A percentile compares a stretch with the other conserved stretches of the same genome.
These are phyloP conservation scores for Skeletonema grethae DNA, from an alignment of 108 stramenopile species.

Conservation along the genomic window DNA sequence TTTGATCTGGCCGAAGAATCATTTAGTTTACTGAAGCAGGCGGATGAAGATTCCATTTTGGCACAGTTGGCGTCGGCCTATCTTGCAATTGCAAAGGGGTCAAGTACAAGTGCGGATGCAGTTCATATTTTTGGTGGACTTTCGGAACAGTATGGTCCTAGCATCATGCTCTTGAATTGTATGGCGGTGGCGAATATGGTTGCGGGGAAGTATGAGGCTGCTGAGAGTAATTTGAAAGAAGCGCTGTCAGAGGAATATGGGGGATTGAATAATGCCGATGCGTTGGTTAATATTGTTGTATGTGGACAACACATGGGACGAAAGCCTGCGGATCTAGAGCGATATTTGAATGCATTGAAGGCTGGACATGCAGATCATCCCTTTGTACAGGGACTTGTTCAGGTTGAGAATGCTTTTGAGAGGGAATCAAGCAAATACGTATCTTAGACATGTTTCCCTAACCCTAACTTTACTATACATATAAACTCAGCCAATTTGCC, in stretches of 20 bases:
- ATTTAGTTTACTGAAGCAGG: conserved; percentile 67
- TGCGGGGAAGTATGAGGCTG: conserved; percentile 82
- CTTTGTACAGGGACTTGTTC: conserved; percentile 67
- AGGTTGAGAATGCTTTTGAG: conserved; percentile 83
- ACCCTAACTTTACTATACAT: not conserved
- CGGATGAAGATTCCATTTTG: conserved; percentile 95
- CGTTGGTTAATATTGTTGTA: conserved; percentile 91
- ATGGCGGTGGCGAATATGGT: conserved; percentile 90
- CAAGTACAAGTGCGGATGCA: conserved; percentile 83
- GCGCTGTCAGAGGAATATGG: conserved; percentile 63
- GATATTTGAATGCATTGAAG: conserved; percentile 59
- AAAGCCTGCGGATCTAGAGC: conserved; percentile 45
- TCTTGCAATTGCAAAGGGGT: conserved; percentile 82
- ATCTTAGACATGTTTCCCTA: not conserved
- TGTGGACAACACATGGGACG: conserved; percentile 84
- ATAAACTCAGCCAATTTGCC: not conserved
- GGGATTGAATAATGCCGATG: conserved; percentile 75
- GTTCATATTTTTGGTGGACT: conserved; percentile 85
- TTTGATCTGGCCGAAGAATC: conserved; percentile 86
- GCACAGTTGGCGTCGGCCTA: conserved; percentile 90
- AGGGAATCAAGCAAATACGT: conserved; percentile 84
- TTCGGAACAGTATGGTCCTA: conserved; percentile 95
- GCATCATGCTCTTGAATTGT: conserved; percentile 87
- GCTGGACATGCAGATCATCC: conserved; percentile 64
- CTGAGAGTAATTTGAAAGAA: conserved; percentile 81